Evolutionary conservation across 306 rosid genomes (phyloP), one percentile per base, ranked within the genome.

Genomic region (Rubus parviflorus): DNA sequence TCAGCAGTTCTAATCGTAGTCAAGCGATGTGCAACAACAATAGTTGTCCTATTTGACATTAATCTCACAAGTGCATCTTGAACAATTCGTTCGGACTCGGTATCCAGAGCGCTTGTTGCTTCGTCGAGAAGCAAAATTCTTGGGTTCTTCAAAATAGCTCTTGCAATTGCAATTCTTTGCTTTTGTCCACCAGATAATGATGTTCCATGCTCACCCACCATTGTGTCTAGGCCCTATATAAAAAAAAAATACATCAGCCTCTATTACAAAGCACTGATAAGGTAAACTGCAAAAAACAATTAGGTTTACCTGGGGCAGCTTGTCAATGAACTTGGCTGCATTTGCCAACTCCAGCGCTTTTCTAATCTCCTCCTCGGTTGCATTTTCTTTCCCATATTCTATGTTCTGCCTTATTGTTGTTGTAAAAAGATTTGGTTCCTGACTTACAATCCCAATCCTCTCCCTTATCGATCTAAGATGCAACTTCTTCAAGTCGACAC

Each of bases 151-250:
- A 95, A 53, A 75, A 92, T 92, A 64, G 98, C 97, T 75, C 98
- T 88, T 76, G 97, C 96, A 73, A 95, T 92, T 54, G 98, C 98
- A 84, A 95, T 89, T 84, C 96, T 88, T 75, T 95, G 98, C 91
- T 92, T 95, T 81, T 95, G 98, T 2, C 98, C 98, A 23, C 98
- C 98, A 8, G 98, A 95, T 76, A 95, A 88, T 72, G 89, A 96
- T 51, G 97, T 92, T 57, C 97, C 98, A 73, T 89, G 90, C 81
- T 89, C 97, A 25, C 98, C 98, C 37, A 87, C 93, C 89, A 87
- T 77, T 8, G 98, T 92, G 74, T 92, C 86, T 53, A 90, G 83
- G 38, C 98, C 98, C 97, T 95, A 54, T 2, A n/a, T n/a, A n/a
- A n/a, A n/a, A n/a, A 67, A 22, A 54, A 40, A 77, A 20, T 15